These are phyloP conservation scores for Xylaria sp. DNA, from an alignment of 2,329 filamentous ascomycete species.

Conservation along the genomic window DNA sequence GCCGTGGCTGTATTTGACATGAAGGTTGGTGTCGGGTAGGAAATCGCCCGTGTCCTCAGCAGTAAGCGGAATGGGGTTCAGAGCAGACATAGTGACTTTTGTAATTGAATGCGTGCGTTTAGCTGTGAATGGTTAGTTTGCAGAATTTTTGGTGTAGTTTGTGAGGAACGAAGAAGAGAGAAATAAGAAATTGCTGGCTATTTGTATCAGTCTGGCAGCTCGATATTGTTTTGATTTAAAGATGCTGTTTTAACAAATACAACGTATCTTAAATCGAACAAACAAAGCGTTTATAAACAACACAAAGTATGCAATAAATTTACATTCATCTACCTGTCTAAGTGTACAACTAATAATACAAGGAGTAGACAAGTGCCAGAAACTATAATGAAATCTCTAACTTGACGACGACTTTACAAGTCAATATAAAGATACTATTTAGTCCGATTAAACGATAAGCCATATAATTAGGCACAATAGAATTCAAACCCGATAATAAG, in stretches of 20 bases:
- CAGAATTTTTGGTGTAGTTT: too few relatives aligned
- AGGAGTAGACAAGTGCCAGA: not conserved
- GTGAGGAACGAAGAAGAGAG: too few relatives aligned
- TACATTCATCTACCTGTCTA: not conserved
- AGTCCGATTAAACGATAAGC: not conserved
- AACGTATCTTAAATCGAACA: not conserved
- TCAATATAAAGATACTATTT: too few relatives aligned
- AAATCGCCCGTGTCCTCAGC: conserved; percentile 19
- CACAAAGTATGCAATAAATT: too few relatives aligned
- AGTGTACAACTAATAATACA: not conserved
- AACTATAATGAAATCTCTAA: not conserved
- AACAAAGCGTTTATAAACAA: not conserved
- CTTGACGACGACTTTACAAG: not conserved
- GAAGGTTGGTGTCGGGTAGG: not conserved
- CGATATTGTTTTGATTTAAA: not conserved
- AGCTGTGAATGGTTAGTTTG: not conserved
- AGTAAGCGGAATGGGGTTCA: not conserved
- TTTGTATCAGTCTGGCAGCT: not conserved
- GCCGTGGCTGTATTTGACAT: conserved; percentile 5
- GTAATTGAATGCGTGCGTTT: not conserved
- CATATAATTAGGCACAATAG: not conserved
- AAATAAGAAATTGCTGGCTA: not conserved
- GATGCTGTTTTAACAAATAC: not conserved
- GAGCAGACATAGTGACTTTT: not conserved
- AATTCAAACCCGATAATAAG: not conserved